phyloP scores from a whole-genome alignment of 2,329 filamentous ascomycete species.

The Daldinia eschscholtzii region DNA sequence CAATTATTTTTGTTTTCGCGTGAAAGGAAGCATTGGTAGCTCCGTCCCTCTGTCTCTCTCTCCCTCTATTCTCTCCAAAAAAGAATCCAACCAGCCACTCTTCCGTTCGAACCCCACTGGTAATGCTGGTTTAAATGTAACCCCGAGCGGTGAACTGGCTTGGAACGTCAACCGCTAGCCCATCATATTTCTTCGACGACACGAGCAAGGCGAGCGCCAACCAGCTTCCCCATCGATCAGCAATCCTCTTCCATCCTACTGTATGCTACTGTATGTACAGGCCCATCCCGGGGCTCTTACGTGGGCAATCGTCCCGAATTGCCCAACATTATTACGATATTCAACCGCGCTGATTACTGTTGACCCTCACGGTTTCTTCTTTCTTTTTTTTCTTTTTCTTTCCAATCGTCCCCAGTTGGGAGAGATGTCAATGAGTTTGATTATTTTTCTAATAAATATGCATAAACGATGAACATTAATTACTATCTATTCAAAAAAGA shows the following conservation, averaged over 20 bases:
- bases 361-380: not conserved
- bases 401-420: not conserved
- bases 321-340: conserved; percentile 11
- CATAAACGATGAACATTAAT: not conserved
- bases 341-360: conserved; percentile 2
- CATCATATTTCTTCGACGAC: conserved; percentile 37
- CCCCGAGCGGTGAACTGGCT: conserved; percentile 37
- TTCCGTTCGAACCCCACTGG: conserved; percentile 25
- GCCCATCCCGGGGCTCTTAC: conserved; percentile 17
- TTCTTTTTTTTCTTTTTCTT: not conserved
- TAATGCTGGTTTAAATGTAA: conserved; percentile 27
- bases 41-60: too few species aligned
- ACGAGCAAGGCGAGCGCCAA: conserved; percentile 25
- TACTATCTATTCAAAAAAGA: not conserved
- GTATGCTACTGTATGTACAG: conserved; percentile 11
- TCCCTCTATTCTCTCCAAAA: not conserved
- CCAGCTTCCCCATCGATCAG: conserved; percentile 40
- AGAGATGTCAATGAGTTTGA: not conserved
- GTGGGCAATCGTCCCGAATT: conserved; percentile 16
- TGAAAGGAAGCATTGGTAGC: not conserved
- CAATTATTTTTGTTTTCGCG: not conserved
- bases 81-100: not conserved
- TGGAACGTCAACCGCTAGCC: conserved; percentile 31
- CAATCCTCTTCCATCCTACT: conserved; percentile 17
- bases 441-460: not conserved